Evolutionary conservation across 139 green algal species (phyloP).

Genomic region (Microglena sp.): DNA sequence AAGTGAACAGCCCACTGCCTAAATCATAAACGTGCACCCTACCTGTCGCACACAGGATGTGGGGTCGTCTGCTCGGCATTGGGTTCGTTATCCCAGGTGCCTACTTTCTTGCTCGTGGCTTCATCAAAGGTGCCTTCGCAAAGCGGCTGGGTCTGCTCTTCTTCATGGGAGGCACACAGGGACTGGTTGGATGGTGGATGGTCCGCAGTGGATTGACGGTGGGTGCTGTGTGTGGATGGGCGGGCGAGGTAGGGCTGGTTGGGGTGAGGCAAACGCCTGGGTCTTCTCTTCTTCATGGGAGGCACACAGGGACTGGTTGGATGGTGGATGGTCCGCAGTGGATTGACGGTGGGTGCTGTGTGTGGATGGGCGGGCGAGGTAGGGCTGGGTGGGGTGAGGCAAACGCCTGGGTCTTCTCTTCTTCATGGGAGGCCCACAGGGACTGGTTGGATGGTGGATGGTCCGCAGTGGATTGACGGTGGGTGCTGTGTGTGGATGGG

Average conservation of each 20-base stretch:
- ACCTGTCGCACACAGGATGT: too few relatives aligned
- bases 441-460: too few relatives aligned
- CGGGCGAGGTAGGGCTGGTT: background rate
- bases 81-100: slow-evolving; percentile 70
- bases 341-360: slow-evolving; percentile 45
- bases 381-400: background rate
- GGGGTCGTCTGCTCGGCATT: slow-evolving; percentile 61
- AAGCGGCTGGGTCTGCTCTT: slow-evolving; percentile 76
- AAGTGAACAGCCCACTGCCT: too few relatives aligned
- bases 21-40: too few relatives aligned
- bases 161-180: slow-evolving; percentile 80
- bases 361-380: background rate
- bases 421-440: too few relatives aligned
- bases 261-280: too few relatives aligned
- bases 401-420: too few relatives aligned
- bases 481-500: background rate
- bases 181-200: slow-evolving; percentile 99
- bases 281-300: too few relatives aligned
- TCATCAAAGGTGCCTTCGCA: slow-evolving; percentile 61
- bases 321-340: slow-evolving; percentile 48
- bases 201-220: slow-evolving; percentile 74
- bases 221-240: background rate
- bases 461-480: slow-evolving; percentile 71
- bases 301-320: too few relatives aligned
- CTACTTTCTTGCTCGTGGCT: slow-evolving; percentile 67